phyloP scores from a whole-genome alignment of 495 filamentous ascomycete genomes.

The Melanomma pulvis-pyrius region DNA sequence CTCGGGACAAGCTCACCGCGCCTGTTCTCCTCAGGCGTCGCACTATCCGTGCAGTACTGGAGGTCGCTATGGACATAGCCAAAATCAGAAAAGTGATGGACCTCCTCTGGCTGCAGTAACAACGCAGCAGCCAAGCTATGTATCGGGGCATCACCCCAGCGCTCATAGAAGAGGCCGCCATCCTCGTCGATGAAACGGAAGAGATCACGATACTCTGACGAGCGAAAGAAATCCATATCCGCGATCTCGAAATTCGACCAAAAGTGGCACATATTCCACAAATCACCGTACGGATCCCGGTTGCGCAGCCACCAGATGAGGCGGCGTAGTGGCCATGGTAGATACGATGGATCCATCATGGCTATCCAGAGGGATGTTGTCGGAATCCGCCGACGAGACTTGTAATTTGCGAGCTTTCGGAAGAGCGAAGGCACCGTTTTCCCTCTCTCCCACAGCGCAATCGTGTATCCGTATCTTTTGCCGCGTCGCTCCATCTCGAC shows the following conservation, averaged over 20 bases:
- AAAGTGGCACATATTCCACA: conserved; percentile 99
- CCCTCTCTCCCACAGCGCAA: not conserved
- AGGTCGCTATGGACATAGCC: not conserved
- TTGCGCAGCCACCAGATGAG: not conserved
- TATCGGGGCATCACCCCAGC: conserved; percentile 39
- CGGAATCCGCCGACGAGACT: no score
- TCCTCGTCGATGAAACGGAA: conserved; percentile 97
- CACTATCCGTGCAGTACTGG: no score
- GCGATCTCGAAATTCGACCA: conserved; percentile 99
- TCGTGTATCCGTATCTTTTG: not conserved
- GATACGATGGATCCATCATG: conserved; percentile 50
- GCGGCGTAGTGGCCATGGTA: not conserved
- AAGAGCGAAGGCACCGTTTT: not conserved
- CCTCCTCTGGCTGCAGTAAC: not conserved
- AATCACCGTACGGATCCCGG: conserved; percentile 61
- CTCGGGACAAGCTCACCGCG: no score
- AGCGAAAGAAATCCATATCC: conserved; percentile 86
- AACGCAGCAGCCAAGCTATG: not conserved
- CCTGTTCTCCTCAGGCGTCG: no score
- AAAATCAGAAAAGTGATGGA: not conserved
- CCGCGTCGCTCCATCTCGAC: not conserved
- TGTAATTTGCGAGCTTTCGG: not conserved
- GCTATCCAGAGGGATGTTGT: not conserved
- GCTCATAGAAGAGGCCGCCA: conserved; percentile 96
- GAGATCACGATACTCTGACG: conserved; percentile 91